phyloP scores from a whole-genome alignment of 106 monocot genomes.

The Dendrobium officinale region DNA sequence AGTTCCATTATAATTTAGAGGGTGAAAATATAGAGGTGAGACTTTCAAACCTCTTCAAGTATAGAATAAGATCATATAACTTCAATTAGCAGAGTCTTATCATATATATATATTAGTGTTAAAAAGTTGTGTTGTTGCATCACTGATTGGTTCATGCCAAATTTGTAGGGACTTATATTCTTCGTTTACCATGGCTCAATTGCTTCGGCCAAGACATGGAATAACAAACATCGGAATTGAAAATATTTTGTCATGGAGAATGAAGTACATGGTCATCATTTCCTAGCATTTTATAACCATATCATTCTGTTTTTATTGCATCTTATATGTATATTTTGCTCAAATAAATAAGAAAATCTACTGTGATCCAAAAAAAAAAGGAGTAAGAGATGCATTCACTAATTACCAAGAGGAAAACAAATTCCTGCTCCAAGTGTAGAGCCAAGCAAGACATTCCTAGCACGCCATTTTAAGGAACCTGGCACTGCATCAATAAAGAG shows the following conservation, averaged over 20 bases:
- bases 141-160: background rate
- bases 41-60: background rate
- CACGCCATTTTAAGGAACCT: slow-evolving; percentile 59
- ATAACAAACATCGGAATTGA: background rate
- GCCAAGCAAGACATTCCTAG: slow-evolving; percentile 70
- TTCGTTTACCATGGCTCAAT: background rate
- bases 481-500: slow-evolving; percentile 36
- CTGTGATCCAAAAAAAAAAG: background rate
- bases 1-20: background rate
- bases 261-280: background rate
- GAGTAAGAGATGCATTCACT: background rate
- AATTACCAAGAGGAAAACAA: slow-evolving; percentile 70
- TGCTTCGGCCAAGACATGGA: background rate
- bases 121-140: background rate
- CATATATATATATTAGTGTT: background rate
- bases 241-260: background rate
- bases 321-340: background rate
- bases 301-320: background rate
- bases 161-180: background rate
- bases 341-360: background rate
- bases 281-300: background rate
- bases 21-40: background rate
- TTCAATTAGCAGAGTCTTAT: background rate
- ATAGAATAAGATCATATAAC: background rate
- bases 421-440: slow-evolving; percentile 66